Evolutionary conservation across 2,329 filamentous ascomycete species (phyloP), one percentile per base, ranked within the genome.

Genomic region (Neurospora crassa): DNA sequence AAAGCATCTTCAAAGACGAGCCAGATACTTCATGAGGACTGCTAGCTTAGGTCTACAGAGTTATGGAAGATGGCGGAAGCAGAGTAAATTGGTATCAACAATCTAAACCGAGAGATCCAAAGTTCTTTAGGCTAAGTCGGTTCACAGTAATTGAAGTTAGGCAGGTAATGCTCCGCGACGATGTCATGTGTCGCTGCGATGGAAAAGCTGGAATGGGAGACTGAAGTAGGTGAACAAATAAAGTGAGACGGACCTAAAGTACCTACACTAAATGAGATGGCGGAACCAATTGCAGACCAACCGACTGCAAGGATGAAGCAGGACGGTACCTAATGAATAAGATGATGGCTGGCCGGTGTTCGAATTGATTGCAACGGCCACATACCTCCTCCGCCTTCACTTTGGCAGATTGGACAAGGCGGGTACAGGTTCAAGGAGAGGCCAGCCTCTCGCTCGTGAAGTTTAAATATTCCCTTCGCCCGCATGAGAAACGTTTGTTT

Each of bases 81-180:
- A 18, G 14, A 5, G 24, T 16, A 34, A 6, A 63, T 11, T 18
- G 7, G 2, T 0, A 11, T 0, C 34, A 8, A 5, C 16, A 7
- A 11, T 34, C 0, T 14, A 0, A 18, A 18, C 34, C 5, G 0
- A 1, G 14, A 7, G 0, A 34, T 0, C 16, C 11, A 11, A 0
- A 63, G 14, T 18, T 4, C 3, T 7, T 18, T n/a, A 16, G 7
- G 7, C 53, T 63, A 1, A 16, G 0, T 11, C 0, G 34, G 11
- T n/a, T 11, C 16, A 18, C 14, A 18, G 3, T 8, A 18, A 63
- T 34, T 63, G 8, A 16, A 63, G 14, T 2, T 11, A 63, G 16
- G 24, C 53, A 63, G 34, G 24, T 11, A 0, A 11, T 18, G 24
- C 24, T 18, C 20, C 24, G 53, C 1, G 7, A 63, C 10, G 7